Evolutionary conservation across 352 stramenopile genomes (phyloP).

Genomic region (Plasmopara halstedii): DNA sequence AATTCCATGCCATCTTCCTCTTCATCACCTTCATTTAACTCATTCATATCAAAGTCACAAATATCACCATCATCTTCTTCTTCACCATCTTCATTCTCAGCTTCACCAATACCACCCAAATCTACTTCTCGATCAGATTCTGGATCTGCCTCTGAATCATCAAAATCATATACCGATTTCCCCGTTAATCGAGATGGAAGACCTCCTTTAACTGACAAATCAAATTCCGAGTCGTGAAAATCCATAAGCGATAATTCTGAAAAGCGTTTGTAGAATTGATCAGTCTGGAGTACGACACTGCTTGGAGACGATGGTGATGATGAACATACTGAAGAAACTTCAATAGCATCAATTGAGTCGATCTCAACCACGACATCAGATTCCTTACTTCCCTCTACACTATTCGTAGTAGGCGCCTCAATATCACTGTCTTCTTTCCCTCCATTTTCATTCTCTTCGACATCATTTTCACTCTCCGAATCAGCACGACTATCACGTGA

Average conservation of each 20-base stretch:
- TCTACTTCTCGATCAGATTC: slow-evolving; percentile 17
- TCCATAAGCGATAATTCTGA: slow-evolving; percentile 45
- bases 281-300: slow-evolving; percentile 23
- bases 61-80: slow-evolving; percentile 24
- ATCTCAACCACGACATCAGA: no score
- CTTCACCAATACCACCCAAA: slow-evolving; percentile 25
- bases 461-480: slow-evolving; percentile 24
- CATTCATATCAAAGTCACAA: slow-evolving; percentile 19
- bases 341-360: slow-evolving; percentile 13
- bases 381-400: no score
- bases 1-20: slow-evolving; percentile 32
- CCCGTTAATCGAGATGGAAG: slow-evolving; percentile 16
- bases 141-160: slow-evolving; percentile 24
- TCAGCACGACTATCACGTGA: slow-evolving; percentile 25
- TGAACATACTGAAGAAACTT: slow-evolving; percentile 26
- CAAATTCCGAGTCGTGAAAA: slow-evolving; percentile 64
- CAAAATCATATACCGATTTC: slow-evolving; percentile 26
- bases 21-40: slow-evolving; percentile 25
- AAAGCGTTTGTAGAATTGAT: slow-evolving; percentile 40
- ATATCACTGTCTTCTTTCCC: slow-evolving; percentile 21
- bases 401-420: no score
- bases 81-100: slow-evolving; percentile 30
- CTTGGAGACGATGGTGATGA: slow-evolving; percentile 40
- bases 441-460: slow-evolving; percentile 17
- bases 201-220: slow-evolving; percentile 33